Base-by-base conservation (phyloP, 495 filamentous ascomycete species). In the Aspergillus sclerotioniger region DNA sequence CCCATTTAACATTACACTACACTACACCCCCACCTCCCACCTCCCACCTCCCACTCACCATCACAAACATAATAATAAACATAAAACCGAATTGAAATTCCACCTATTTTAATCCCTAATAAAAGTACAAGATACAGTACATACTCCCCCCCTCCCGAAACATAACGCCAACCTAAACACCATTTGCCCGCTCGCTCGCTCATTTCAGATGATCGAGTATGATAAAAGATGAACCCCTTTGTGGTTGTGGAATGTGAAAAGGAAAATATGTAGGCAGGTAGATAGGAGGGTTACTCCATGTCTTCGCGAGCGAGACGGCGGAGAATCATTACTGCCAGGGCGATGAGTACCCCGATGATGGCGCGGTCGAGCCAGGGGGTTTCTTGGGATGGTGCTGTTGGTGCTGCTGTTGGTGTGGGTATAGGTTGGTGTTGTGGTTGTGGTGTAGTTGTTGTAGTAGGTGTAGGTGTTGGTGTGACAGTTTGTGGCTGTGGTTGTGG, bases 341-440 rank as follows among this genome's bases (percentile, higher is more conserved):
- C 76, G 46, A 81, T 63, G 15, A 81, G 58, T 12, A 84, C 71
- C 12, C 75, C 81, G 44, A 80, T 64, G 29, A 84, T 84, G n/a
- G 79, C 77, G 51, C 80, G 78, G 64, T 84, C 82, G 35, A 84
- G 67, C 82, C 81, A 84, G 6, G 76, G 68, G 28, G 67, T 74
- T 47, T 77, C 73, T 4, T 63, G 67, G 28, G 67, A 67, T 37
- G 31, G 7, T 17, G 37, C 7, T 29, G 46, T 3, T 29, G 20
- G 7, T 46, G 62, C 9, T 15, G 46, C 37, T 53, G 61, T 29
- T 17, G 66, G 45, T 48, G 62, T 31, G 21, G 56, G 31, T 6
- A 13, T 39, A 3, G 8, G 37, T 41, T 41, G 37, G 0, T 2
- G 37, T 12, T 41, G 37, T 13, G n/a, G 10, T 41, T 41, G 37